Conservation (phyloP, 805 yeast species). For the Sugiyamaella mastotermitis region DNA sequence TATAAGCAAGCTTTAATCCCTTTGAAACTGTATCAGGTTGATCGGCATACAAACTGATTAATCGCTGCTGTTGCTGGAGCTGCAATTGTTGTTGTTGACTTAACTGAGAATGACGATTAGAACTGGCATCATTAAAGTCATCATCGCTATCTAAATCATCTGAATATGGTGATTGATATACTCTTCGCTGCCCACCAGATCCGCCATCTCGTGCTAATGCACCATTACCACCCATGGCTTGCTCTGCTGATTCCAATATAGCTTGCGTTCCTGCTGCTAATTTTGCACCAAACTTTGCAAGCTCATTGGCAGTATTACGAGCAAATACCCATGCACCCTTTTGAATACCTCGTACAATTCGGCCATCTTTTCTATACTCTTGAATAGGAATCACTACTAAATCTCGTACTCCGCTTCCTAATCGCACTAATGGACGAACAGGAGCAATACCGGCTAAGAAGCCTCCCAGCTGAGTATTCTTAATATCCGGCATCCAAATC, state of each 20-base stretch:
- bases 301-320: constrained; percentile 71
- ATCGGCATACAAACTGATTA: constrained; percentile 71
- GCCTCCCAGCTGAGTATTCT: constrained; percentile 71
- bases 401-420: constrained; percentile 74
- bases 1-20: constrained; percentile 72
- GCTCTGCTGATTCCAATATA: constrained; percentile 72
- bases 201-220: constrained; percentile 33
- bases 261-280: constrained; percentile 85
- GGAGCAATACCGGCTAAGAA: constrained; percentile 83
- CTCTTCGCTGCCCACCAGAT: constrained; percentile 3
- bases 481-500: constrained; percentile 87
- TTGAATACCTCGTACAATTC: constrained; percentile 61
- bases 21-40: constrained; percentile 69
- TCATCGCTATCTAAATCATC: constrained; percentile 18
- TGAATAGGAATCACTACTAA: constrained; percentile 65
- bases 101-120: constrained; percentile 1
- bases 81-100: neutral
- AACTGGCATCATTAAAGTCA: constrained; percentile 15
- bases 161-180: constrained; percentile 20
- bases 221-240: constrained; percentile 70
- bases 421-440: constrained; percentile 63
- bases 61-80: constrained; percentile 23
- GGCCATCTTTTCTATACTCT: constrained; percentile 70
- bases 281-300: constrained; percentile 75
- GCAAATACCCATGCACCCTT: constrained; percentile 72